Percentiles rank a stretch among this genome's conserved stretches.
phyloP scores from a whole-genome alignment of 345 rosid species.

The Viola odorata region DNA sequence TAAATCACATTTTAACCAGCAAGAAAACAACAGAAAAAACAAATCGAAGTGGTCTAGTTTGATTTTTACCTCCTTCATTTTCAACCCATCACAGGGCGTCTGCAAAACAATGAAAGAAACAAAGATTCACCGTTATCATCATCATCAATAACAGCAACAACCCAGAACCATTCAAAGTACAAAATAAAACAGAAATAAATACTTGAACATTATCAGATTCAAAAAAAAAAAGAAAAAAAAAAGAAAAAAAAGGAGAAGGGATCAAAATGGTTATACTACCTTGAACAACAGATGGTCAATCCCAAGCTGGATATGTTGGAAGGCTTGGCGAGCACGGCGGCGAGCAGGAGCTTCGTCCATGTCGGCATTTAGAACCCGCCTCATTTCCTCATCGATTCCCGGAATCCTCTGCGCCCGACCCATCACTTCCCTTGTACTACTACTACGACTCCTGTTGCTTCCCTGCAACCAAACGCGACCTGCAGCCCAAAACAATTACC shows the following conservation, averaged over 20 bases:
- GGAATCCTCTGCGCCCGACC: conserved; percentile 26
- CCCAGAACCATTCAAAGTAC: no score
- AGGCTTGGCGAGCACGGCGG: conserved; percentile 70
- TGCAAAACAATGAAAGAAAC: conserved; percentile 28
- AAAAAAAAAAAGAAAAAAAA: no score
- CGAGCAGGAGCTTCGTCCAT: conserved; percentile 78
- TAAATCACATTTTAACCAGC: background rate
- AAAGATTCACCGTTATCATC: background rate
- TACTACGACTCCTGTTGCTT: conserved; percentile 3
- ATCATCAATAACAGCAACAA: no score
- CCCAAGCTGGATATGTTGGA: conserved; percentile 60
- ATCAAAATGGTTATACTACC: conserved; percentile 29
- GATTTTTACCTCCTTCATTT: conserved; percentile 59
- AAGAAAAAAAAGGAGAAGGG: no score
- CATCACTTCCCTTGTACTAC: background rate
- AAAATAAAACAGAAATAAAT: no score
- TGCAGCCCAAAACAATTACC: background rate
- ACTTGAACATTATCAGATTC: no score
- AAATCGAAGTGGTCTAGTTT: background rate
- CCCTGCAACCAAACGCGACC: conserved; percentile 10
- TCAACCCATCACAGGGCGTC: conserved; percentile 59
- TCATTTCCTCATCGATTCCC: conserved; percentile 49
- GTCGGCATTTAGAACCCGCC: conserved; percentile 43
- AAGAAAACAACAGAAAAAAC: background rate
- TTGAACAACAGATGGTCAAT: conserved; percentile 81